Base-by-base conservation (phyloP, 129 eudicot species). In the Sambucus nigra region DNA sequence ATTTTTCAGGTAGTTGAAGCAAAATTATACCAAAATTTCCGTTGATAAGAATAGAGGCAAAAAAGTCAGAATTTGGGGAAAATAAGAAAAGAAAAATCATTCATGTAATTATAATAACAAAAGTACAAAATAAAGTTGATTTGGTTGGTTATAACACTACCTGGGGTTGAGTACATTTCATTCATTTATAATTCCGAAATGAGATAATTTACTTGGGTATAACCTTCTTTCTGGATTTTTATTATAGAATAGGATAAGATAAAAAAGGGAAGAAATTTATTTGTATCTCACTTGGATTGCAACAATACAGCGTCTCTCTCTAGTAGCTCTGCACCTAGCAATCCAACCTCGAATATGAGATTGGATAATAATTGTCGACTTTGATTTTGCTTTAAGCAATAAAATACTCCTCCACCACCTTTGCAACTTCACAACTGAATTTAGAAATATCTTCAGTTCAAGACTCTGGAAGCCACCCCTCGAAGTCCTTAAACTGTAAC, bases 211-310 rank as follows among this genome's bases (percentile, higher is more conserved):
- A n/a, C n/a, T n/a, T n/a, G n/a, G n/a, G n/a, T n/a, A n/a, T n/a
- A n/a, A n/a, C n/a, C n/a, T n/a, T n/a, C n/a, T n/a, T n/a, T n/a
- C n/a, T n/a, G n/a, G n/a, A 31, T n/a, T 11, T 5, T 31, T 31
- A 11, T 5, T 6, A 22, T 33, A 60, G 54, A n/a, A 42, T 19
- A 12, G 42, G 40, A 40, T n/a, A 48, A 6, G 21, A 40, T 5
- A n/a, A 14, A 7, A 15, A 5, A 42, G 35, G 3, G 18, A 47
- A 60, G 53, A 23, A 17, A 13, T 8, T 25, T 1, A 9, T 23
- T 51, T 29, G 33, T 60, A 19, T 47, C 95, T 76, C 69, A 89
- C 98, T 72, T 91, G 98, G 72, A 91, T 82, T 33, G 79, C 54
- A 31, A 61, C 67, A 53, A 69, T 70, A 29, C 68, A 55, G 29